Evolutionary conservation across 2,329 filamentous ascomycete genomes (phyloP).

Genomic region (Botrytis tulipae): DNA sequence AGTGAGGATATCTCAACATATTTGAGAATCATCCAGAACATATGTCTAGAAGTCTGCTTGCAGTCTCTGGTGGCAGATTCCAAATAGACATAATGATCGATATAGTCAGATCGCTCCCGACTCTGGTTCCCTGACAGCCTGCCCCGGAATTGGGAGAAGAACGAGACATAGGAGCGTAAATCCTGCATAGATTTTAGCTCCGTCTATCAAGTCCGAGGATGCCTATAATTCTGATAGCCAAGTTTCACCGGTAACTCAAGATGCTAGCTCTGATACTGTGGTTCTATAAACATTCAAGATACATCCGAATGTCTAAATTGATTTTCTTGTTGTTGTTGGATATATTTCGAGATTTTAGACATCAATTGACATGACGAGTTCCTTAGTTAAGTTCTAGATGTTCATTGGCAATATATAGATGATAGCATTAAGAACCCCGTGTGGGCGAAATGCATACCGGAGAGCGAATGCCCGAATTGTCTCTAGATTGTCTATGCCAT

Average conservation of each 20-base stretch:
- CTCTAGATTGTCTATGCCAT: not conserved
- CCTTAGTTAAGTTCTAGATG: not conserved
- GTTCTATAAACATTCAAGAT: not conserved
- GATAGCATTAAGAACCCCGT: not conserved
- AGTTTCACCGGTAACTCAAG: no score
- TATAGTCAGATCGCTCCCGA: not conserved
- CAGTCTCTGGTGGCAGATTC: not conserved
- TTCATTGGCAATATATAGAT: not conserved
- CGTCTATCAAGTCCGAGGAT: not conserved
- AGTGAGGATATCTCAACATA: not conserved
- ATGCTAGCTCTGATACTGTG: not conserved
- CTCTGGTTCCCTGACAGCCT: not conserved
- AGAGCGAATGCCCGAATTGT: not conserved
- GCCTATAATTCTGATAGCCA: not conserved
- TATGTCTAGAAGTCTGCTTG: not conserved
- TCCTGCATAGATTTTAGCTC: not conserved
- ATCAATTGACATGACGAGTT: not conserved
- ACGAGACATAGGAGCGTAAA: not conserved
- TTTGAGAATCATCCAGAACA: not conserved
- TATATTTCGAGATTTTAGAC: not conserved
- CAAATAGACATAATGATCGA: not conserved
- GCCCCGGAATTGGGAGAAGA: not conserved
- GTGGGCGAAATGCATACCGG: not conserved
- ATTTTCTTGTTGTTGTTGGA: not conserved
- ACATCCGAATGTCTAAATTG: not conserved